Conservation (phyloP, 2,329 filamentous ascomycete species). For the Xylariaceae sp. region DNA sequence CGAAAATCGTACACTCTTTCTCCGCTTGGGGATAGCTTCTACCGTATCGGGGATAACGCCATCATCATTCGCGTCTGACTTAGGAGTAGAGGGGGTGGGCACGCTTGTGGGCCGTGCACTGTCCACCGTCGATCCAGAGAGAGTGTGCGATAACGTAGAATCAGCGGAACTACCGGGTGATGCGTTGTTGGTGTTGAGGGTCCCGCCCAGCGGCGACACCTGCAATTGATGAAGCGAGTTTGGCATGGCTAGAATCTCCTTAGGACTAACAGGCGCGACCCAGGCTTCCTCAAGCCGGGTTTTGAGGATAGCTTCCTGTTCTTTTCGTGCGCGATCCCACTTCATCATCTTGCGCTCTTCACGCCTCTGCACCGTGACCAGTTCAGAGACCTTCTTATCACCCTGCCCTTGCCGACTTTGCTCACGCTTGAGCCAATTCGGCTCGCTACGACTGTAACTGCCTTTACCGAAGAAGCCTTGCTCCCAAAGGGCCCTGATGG, state of each 20-base stretch:
- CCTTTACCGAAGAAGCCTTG: constrained; percentile 98
- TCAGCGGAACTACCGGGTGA: not conserved
- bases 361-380: constrained; percentile 69
- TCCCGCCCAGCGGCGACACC: constrained; percentile 13
- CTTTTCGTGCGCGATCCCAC: constrained; percentile 81
- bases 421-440: constrained; percentile 83
- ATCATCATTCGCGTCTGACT: not conserved
- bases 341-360: constrained; percentile 80
- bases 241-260: constrained; percentile 49
- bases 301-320: constrained; percentile 76
- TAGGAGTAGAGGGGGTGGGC: not conserved
- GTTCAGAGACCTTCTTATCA: constrained; percentile 69
- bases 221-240: constrained; percentile 46
- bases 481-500: constrained; percentile 83
- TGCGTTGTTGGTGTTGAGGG: constrained; percentile 13
- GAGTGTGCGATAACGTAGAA: not conserved
- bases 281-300: constrained; percentile 49
- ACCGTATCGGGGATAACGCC: constrained; percentile 12
- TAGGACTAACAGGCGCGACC: constrained; percentile 42
- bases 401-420: constrained; percentile 63
- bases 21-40: constrained; percentile 34
- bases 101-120: not conserved
- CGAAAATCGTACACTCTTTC: constrained; percentile 67
- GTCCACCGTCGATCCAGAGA: not conserved
- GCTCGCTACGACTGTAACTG: constrained; percentile 86